A percentile compares a stretch with the other conserved stretches of the same genome.
These are phyloP conservation scores for Lentinula guzmanii DNA, from an alignment of 768 basidiomycete genomes.

Conservation along the genomic window DNA sequence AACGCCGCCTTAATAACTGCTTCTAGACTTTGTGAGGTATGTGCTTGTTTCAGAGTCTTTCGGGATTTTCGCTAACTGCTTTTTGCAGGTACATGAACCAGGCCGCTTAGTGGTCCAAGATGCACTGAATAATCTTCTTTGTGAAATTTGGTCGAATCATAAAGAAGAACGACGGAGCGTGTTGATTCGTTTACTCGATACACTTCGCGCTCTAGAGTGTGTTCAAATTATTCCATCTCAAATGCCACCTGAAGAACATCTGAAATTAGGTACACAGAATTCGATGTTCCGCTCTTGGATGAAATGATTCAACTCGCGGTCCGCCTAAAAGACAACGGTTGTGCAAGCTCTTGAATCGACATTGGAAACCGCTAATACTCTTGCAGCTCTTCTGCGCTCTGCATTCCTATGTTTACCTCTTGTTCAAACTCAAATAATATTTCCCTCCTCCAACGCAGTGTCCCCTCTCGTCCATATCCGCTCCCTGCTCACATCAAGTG, in stretches of 20 bases:
- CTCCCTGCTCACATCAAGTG: slow-evolving; percentile 47
- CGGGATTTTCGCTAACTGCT: no score
- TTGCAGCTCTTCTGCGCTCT: slow-evolving; percentile 23
- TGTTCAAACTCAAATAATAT: not conserved
- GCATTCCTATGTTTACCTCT: slow-evolving; percentile 24
- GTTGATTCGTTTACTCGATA: slow-evolving; percentile 17
- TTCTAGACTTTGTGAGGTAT: not conserved
- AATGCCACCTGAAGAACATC: not conserved
- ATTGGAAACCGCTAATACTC: slow-evolving; percentile 12
- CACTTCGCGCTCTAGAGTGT: slow-evolving; percentile 24
- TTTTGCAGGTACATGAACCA: slow-evolving; percentile 8
- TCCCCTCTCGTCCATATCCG: slow-evolving; percentile 45
- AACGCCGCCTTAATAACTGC: slow-evolving; percentile 36
- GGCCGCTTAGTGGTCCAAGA: slow-evolving; percentile 6
- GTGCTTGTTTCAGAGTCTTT: no score
- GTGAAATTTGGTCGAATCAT: slow-evolving; percentile 10
- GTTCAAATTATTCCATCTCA: slow-evolving; percentile 1
- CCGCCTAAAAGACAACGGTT: slow-evolving; percentile 19
- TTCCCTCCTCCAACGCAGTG: slow-evolving; percentile 18
- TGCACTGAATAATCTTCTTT: slow-evolving; percentile 13
- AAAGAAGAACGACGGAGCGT: slow-evolving; percentile 11
- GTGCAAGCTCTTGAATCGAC: not conserved
- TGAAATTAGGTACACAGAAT: not conserved
- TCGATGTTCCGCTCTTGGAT: slow-evolving; percentile 13
- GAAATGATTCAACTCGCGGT: slow-evolving; percentile 20